Percentiles rank a stretch among this genome's conserved stretches.
phyloP scores from a whole-genome alignment of 179 eudicot genomes.

The Patellifolia procumbens region DNA sequence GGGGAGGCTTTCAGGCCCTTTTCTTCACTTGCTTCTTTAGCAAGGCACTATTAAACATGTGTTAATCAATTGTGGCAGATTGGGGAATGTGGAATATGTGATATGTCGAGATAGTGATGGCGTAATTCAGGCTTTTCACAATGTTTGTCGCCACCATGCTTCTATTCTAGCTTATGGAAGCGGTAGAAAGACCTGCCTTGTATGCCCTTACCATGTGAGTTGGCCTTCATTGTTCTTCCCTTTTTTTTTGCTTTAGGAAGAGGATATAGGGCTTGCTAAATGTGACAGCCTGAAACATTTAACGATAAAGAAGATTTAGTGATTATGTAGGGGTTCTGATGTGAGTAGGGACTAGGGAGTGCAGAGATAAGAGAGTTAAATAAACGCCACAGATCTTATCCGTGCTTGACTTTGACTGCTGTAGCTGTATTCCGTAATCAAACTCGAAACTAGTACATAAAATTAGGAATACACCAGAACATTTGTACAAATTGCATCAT shows the following conservation, averaged over 20 bases:
- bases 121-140: constrained; percentile 74
- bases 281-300: not conserved
- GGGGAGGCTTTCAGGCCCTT: not conserved
- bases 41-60: constrained; percentile 14
- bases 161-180: constrained; percentile 75
- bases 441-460: not conserved
- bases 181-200: constrained; percentile 81
- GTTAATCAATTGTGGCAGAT: constrained; percentile 46
- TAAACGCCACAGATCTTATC: no score
- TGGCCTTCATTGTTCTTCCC: not conserved
- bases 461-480: no score
- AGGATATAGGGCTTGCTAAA: no score
- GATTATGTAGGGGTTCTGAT: not conserved
- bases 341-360: no score
- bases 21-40: not conserved
- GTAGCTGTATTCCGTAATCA: no score
- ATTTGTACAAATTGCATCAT: no score
- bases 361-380: no score
- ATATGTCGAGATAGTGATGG: constrained; percentile 75
- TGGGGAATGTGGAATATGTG: constrained; percentile 83
- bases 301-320: not conserved
- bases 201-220: constrained; percentile 98
- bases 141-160: constrained; percentile 98
- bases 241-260: not conserved
- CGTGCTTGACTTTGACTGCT: not conserved